Conservation (phyloP, 768 basidiomycete species). For the Calocera viscosa region DNA sequence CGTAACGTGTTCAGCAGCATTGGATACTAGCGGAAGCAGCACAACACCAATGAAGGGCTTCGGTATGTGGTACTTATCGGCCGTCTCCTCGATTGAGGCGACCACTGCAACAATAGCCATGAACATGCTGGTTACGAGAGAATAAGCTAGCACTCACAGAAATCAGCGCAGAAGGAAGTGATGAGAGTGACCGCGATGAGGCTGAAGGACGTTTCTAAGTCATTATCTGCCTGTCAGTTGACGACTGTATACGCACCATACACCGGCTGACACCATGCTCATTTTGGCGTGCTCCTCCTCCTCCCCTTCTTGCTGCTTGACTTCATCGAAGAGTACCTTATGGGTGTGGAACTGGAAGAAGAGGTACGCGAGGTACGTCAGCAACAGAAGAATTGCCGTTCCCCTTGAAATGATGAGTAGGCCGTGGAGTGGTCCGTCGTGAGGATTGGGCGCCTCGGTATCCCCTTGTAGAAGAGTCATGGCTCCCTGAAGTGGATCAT, state of each 20-base stretch:
- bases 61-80: slow-evolving; percentile 64
- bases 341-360: slow-evolving; percentile 50
- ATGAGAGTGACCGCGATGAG: slow-evolving; percentile 62
- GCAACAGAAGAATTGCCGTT: slow-evolving; percentile 60
- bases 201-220: slow-evolving; percentile 26
- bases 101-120: slow-evolving; percentile 45
- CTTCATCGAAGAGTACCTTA: slow-evolving; percentile 20
- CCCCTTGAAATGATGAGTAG: slow-evolving; percentile 67
- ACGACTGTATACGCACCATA: slow-evolving; percentile 30
- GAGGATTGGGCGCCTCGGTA: slow-evolving; percentile 20
- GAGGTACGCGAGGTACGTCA: slow-evolving; percentile 62
- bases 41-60: slow-evolving; percentile 80
- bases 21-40: slow-evolving; percentile 74
- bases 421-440: slow-evolving; percentile 32
- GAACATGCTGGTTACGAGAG: background rate
- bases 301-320: slow-evolving; percentile 32
- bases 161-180: slow-evolving; percentile 84
- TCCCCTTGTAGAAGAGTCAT: slow-evolving; percentile 14
- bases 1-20: slow-evolving; percentile 69
- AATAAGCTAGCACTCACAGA: slow-evolving; percentile 37
- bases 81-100: slow-evolving; percentile 84
- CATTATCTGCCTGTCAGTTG: background rate
- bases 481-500: slow-evolving; percentile 14
- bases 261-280: slow-evolving; percentile 54
- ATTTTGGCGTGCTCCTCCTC: slow-evolving; percentile 43